A percentile compares a stretch with the other conserved stretches of the same genome.
These are phyloP conservation scores for Brassica napus DNA, from an alignment of 345 rosid genomes.

Conservation along the genomic window DNA sequence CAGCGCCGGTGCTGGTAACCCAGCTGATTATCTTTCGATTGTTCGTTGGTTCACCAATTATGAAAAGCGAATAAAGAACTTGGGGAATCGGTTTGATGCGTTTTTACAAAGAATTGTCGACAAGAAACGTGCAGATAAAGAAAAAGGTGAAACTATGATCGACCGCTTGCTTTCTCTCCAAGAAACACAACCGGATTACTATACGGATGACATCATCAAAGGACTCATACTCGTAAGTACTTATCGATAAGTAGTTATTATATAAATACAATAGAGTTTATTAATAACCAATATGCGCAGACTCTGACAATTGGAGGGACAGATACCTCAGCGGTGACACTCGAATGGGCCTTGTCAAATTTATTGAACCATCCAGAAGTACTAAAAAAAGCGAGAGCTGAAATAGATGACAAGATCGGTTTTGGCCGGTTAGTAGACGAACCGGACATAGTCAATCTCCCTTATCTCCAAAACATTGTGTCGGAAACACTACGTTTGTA, in stretches of 20 bases:
- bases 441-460: conserved; percentile 34
- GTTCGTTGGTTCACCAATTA: conserved; percentile 44
- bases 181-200: conserved; percentile 48
- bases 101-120: conserved; percentile 53
- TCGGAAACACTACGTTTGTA: conserved; percentile 45
- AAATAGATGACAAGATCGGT: conserved; percentile 44
- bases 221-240: conserved; percentile 43
- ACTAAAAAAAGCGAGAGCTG: conserved; percentile 38
- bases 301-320: conserved; percentile 47
- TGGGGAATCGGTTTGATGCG: conserved; percentile 37
- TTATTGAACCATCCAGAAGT: conserved; percentile 45
- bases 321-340: conserved; percentile 50
- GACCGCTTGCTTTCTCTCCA: conserved; percentile 53
- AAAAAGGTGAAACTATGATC: conserved; percentile 45
- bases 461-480: conserved; percentile 46
- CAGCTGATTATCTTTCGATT: conserved; percentile 46
- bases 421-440: conserved; percentile 49
- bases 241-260: not conserved
- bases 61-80: conserved; percentile 32
- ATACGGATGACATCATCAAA: conserved; percentile 52
- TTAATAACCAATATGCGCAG: conserved; percentile 20
- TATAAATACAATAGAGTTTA: not conserved
- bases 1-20: conserved; percentile 38
- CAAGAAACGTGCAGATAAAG: conserved; percentile 32
- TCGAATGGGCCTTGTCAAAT: conserved; percentile 62